Evolutionary conservation across 495 filamentous ascomycete species (phyloP), one percentile per base, ranked within the genome.

Genomic region (Lophium mytilinum): DNA sequence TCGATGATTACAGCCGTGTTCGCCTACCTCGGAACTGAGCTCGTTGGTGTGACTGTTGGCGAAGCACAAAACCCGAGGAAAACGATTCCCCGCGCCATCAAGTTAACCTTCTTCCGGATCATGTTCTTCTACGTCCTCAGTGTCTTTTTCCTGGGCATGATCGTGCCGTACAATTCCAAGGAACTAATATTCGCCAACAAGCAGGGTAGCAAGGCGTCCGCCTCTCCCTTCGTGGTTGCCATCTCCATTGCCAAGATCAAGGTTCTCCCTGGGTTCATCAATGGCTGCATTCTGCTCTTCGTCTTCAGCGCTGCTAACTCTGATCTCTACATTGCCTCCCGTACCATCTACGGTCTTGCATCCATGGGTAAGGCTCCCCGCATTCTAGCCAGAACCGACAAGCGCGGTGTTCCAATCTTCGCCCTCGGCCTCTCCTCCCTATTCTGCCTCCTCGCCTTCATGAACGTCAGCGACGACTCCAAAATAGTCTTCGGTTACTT

Each of bases 221-320:
- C 83, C 1, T 83, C 79, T 18, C 82, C 83, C 9, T 86, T 84
- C 52, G 83, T 86, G 7, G 76, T 82, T 11, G 83, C 82, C 30
- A 80, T 85, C 61, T 49, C 71, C 50, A 60, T 78, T 11, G 75
- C 80, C 1, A 75, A 75, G 1, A 83, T 86, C 56, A 69, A 73
- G 0, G 61, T 66, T 0, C 72, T 86, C 21, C 75, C 79, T 3
- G 73, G 77, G 24, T 77, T 86, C 52, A 53, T 86, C 41, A 86
- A 86, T 63, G 83, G 72, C 10, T 80, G 82, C 61, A 87, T 93
- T 45, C 73, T 92, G n/a, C 61, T 88, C 43, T 91, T 90, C 65
- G 88, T 88, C 55, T 81, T 90, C 69, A 86, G 82, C 12, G 88
- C 88, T 24, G 80, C 87, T 52, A 92, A 92, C 74, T 89, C 79